Conservation (phyloP, 768 basidiomycete genomes). For the Rhodotorula diobovata region DNA sequence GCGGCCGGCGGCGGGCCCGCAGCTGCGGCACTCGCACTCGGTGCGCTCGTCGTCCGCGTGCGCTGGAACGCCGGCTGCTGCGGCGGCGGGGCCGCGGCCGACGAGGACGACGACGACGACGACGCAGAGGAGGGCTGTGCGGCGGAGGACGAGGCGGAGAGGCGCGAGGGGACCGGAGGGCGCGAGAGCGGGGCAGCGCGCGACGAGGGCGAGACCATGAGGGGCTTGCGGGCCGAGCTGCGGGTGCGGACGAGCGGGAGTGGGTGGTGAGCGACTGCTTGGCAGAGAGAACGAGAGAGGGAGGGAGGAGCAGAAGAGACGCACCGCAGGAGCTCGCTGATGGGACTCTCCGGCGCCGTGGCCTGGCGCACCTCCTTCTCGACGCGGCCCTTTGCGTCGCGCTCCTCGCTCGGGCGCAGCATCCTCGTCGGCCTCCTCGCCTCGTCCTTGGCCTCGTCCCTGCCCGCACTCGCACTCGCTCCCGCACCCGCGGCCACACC, state of each 20-base stretch:
- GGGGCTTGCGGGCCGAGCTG: constrained; percentile 42
- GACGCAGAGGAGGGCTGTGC: background rate
- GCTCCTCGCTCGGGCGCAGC: constrained; percentile 16
- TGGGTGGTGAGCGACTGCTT: too few species aligned
- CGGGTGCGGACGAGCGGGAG: background rate
- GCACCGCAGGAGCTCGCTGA: constrained; percentile 72
- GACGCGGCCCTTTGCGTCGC: constrained; percentile 44
- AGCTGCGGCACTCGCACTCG: background rate
- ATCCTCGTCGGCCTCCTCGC: background rate
- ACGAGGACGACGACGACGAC: background rate
- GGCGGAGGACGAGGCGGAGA: constrained; percentile 5
- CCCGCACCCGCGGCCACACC: too few species aligned
- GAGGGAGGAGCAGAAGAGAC: background rate
- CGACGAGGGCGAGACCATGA: constrained; percentile 41
- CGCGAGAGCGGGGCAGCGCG: constrained; percentile 10
- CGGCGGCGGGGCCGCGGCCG: background rate
- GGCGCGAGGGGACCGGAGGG: constrained; percentile 11
- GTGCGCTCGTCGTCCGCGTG: background rate
- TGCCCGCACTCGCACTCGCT: background rate
- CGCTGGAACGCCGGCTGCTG: constrained; percentile 19
- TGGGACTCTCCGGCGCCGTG: constrained; percentile 89
- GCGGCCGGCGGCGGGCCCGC: background rate
- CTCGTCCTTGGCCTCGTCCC: too few species aligned
- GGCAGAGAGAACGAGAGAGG: background rate
- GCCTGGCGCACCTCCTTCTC: constrained; percentile 97